Evolutionary conservation across 345 rosid species (phyloP).

Genomic region (Euphorbia tirucalli): DNA sequence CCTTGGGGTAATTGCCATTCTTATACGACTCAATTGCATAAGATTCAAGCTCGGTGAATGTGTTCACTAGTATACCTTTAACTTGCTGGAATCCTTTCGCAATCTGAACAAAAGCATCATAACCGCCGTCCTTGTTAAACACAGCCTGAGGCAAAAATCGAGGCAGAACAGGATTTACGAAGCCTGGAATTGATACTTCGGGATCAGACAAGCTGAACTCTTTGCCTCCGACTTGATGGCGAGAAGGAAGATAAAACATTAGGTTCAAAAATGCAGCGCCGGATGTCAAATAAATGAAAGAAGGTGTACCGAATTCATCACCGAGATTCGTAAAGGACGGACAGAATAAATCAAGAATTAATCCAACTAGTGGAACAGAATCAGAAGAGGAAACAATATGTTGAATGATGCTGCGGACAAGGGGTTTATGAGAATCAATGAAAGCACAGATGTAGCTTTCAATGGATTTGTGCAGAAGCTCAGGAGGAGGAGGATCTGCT

Average conservation of each 20-base stretch:
- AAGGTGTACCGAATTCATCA: slow-evolving; percentile 17
- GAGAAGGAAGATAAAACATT: slow-evolving; percentile 13
- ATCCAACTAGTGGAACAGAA: slow-evolving; percentile 13
- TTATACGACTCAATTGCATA: neutral
- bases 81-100: slow-evolving; percentile 8
- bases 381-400: neutral
- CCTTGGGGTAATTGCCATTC: neutral
- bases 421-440: neutral
- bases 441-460: slow-evolving; percentile 12
- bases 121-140: slow-evolving; percentile 12
- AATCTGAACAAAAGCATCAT: neutral
- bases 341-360: slow-evolving; percentile 21
- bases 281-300: slow-evolving; percentile 21
- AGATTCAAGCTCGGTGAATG: slow-evolving; percentile 15
- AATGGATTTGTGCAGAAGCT: slow-evolving; percentile 9
- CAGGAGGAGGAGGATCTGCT: slow-evolving; percentile 20
- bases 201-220: slow-evolving; percentile 8
- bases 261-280: slow-evolving; percentile 19
- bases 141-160: slow-evolving; percentile 1
- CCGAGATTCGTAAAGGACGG: slow-evolving; percentile 19
- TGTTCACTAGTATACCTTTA: slow-evolving; percentile 17
- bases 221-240: neutral
- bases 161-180: neutral
- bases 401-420: slow-evolving; percentile 12
- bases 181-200: slow-evolving; percentile 15